These are phyloP conservation scores for Aspergillus tanneri DNA, from an alignment of 2,329 filamentous ascomycete genomes.

Conservation along the genomic window DNA sequence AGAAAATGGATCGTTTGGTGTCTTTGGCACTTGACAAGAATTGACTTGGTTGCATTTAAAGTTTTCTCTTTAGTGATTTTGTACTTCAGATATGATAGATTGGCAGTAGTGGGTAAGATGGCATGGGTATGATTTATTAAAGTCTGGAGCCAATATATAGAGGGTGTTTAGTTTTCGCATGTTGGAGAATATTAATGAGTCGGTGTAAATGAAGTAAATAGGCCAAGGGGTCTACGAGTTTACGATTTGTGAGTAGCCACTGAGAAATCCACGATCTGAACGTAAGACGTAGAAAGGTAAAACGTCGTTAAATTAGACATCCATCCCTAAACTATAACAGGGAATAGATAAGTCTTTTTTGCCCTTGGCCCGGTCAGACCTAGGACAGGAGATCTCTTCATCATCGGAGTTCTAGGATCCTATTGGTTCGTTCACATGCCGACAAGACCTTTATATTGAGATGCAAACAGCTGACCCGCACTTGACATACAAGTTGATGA, in stretches of 20 bases:
- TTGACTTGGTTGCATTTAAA: background rate
- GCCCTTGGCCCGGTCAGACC: constrained; percentile 4
- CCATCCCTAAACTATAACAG: constrained; percentile 16
- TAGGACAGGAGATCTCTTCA: constrained; percentile 14
- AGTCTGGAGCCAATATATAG: too few relatives aligned
- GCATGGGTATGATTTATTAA: too few relatives aligned
- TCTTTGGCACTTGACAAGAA: constrained; percentile 28
- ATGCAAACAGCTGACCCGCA: constrained; percentile 42
- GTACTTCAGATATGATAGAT: too few relatives aligned
- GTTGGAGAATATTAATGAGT: too few relatives aligned
- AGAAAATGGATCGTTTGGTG: constrained; percentile 47
- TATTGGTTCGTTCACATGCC: constrained; percentile 29
- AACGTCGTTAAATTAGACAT: constrained; percentile 27
- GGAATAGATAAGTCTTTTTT: constrained; percentile 16
- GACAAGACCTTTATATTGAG: constrained; percentile 43
- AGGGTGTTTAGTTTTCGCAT: too few relatives aligned
- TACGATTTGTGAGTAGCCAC: too few relatives aligned
- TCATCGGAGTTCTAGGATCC: constrained; percentile 14
- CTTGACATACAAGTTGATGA: constrained; percentile 42
- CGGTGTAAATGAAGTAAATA: too few relatives aligned
- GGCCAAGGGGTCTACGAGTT: too few relatives aligned
- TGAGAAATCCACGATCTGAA: background rate
- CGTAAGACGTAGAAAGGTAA: constrained; percentile 5
- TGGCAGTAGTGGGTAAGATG: too few relatives aligned
- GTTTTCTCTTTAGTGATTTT: background rate